Evolutionary conservation across 306 rosid genomes (phyloP).

Genomic region (Rosa lucieae): DNA sequence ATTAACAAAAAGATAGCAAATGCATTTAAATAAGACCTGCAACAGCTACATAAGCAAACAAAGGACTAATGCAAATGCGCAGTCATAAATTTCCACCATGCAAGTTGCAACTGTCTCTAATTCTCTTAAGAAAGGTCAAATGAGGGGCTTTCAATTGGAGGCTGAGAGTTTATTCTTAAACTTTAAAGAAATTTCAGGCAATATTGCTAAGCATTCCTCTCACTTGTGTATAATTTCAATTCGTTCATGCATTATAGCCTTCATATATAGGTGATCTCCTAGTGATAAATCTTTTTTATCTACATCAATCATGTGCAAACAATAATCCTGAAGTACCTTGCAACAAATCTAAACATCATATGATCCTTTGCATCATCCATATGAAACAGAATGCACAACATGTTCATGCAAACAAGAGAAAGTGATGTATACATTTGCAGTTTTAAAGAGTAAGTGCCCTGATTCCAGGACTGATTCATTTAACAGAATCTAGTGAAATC

Average conservation of each 20-base stretch:
- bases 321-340: not conserved
- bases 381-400: not conserved
- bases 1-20: no score
- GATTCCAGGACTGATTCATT: not conserved
- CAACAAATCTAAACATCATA: not conserved
- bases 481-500: not conserved
- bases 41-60: not conserved
- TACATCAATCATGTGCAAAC: not conserved
- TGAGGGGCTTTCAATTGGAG: not conserved
- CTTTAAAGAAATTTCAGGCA: not conserved
- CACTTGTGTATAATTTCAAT: not conserved
- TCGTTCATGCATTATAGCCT: not conserved
- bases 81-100: not conserved
- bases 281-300: not conserved
- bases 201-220: not conserved
- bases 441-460: not conserved
- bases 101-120: not conserved
- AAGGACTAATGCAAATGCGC: not conserved
- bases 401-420: not conserved
- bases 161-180: not conserved
- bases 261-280: not conserved
- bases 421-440: not conserved
- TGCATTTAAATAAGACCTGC: no score
- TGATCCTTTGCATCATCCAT: not conserved
- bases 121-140: no score